Conservation (phyloP, 2,329 filamentous ascomycete species). For the Stachybotrys elegans region DNA sequence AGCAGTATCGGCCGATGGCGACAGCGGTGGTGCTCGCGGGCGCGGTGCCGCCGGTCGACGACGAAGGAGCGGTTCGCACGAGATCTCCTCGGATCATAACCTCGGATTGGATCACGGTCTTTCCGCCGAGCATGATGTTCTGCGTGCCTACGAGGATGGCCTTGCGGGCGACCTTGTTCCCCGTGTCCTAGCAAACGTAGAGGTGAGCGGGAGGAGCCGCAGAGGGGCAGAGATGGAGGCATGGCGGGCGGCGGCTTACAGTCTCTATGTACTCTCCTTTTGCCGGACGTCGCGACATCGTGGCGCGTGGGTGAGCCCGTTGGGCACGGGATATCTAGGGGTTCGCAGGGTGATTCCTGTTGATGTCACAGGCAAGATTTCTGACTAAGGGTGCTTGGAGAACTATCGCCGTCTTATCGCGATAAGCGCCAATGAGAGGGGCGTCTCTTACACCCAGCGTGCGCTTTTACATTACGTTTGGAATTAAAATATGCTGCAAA, state of each 20-base stretch:
- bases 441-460: too few species aligned
- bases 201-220: slow-evolving; percentile 4
- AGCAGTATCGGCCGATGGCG: slow-evolving; percentile 85
- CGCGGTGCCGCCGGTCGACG: slow-evolving; percentile 29
- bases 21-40: slow-evolving; percentile 62
- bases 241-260: slow-evolving; percentile 39
- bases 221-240: neutral
- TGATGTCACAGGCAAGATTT: too few species aligned
- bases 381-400: too few species aligned
- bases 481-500: too few species aligned
- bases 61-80: slow-evolving; percentile 49
- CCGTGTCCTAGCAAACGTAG: slow-evolving; percentile 73
- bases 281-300: slow-evolving; percentile 69
- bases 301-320: slow-evolving; percentile 15
- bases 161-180: slow-evolving; percentile 95
- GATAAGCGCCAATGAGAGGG: too few species aligned
- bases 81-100: slow-evolving; percentile 93
- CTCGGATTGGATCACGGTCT: slow-evolving; percentile 92
- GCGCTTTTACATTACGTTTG: too few species aligned
- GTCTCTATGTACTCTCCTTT: slow-evolving; percentile 98
- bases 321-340: too few species aligned
- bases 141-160: slow-evolving; percentile 90
- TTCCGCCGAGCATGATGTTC: slow-evolving; percentile 95
- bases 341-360: too few species aligned
- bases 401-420: too few species aligned